Evolutionary conservation across 345 rosid genomes (phyloP).

Genomic region (Lepidium aucheri): DNA sequence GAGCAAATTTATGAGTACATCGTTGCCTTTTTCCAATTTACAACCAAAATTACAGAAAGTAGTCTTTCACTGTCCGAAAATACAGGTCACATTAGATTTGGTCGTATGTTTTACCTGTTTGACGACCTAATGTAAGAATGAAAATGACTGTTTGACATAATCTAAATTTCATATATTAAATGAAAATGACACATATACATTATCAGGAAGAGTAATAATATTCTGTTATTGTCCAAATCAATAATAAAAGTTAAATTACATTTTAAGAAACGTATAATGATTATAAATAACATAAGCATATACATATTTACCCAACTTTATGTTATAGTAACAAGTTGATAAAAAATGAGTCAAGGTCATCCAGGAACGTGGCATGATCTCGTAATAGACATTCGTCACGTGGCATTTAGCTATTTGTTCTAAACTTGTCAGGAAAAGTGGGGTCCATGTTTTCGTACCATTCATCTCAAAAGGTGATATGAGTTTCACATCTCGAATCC

Average conservation of each 20-base stretch:
- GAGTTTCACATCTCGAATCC: constrained; percentile 24
- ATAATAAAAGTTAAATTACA: neutral
- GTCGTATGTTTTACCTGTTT: neutral
- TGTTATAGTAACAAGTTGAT: neutral
- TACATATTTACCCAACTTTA: neutral
- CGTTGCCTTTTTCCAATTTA: neutral
- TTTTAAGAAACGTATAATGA: neutral
- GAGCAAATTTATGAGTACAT: neutral
- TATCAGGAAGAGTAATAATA: neutral
- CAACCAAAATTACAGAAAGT: neutral
- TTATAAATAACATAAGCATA: neutral
- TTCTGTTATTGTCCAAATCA: neutral
- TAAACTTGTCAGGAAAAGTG: constrained; percentile 21
- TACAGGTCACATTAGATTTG: neutral
- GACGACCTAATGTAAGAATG: neutral
- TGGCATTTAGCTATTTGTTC: constrained; percentile 23
- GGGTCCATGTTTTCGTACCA: constrained; percentile 11
- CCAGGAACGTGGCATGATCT: constrained; percentile 27
- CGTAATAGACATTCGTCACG: constrained; percentile 21
- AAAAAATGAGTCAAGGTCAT: constrained; percentile 4
- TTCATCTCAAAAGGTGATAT: constrained; percentile 30
- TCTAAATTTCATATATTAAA: neutral
- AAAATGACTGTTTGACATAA: constrained; percentile 10
- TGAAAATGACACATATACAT: too few relatives aligned
- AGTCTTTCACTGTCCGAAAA: neutral